These are phyloP conservation scores for Artemisia annua DNA, from an alignment of 129 eudicot species.

Conservation along the genomic window DNA sequence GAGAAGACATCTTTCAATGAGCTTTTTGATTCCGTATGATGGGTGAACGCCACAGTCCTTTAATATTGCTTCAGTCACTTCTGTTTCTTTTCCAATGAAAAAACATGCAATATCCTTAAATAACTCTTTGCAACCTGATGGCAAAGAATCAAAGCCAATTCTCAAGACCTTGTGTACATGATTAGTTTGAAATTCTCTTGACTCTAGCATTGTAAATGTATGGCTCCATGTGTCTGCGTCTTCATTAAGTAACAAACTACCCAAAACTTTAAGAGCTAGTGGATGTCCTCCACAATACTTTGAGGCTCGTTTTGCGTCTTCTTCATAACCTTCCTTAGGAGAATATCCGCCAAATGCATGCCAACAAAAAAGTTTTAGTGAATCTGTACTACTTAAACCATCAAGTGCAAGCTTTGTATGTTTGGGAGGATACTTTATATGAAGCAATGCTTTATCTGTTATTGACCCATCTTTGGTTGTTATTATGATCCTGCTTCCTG, in stretches of 20 bases:
- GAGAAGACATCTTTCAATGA: slow-evolving; percentile 25
- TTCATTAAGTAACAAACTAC: background rate
- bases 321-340: slow-evolving; percentile 12
- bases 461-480: slow-evolving; percentile 9
- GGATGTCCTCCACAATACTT: slow-evolving; percentile 21
- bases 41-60: slow-evolving; percentile 10
- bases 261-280: slow-evolving; percentile 14
- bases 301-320: background rate
- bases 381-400: background rate
- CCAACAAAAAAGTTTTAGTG: slow-evolving; percentile 15
- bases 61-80: background rate
- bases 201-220: background rate
- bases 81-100: slow-evolving; percentile 23
- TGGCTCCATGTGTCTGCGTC: background rate
- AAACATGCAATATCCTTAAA: slow-evolving; percentile 35
- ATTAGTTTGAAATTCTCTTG: background rate
- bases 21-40: slow-evolving; percentile 21
- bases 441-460: slow-evolving; percentile 11
- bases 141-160: slow-evolving; percentile 9
- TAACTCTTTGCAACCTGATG: slow-evolving; percentile 8
- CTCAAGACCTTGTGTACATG: background rate
- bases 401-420: background rate
- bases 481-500: slow-evolving; percentile 10
- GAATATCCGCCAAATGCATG: slow-evolving; percentile 16
- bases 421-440: background rate